A percentile compares a stretch with the other conserved stretches of the same genome.
phyloP scores from a whole-genome alignment of 164 flowering plant species.

The Malania oleifera region DNA sequence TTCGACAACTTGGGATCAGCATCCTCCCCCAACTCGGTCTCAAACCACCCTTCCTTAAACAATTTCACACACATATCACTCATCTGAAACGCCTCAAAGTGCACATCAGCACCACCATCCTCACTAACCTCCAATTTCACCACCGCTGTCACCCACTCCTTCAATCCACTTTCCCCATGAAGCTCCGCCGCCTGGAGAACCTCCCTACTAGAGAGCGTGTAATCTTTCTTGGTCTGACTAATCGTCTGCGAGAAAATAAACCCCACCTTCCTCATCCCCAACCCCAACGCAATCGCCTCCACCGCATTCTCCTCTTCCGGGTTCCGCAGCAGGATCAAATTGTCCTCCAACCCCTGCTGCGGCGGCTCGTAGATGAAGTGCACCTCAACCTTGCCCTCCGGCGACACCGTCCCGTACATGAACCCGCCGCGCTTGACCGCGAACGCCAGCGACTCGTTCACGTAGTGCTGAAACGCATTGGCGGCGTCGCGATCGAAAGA shows the following conservation, averaged over 20 bases:
- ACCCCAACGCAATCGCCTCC: conserved; percentile 56
- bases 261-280: conserved; percentile 66
- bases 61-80: conserved; percentile 81
- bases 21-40: conserved; percentile 43
- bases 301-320: conserved; percentile 57
- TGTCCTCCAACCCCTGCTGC: conserved; percentile 79
- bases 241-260: conserved; percentile 79
- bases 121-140: conserved; percentile 87
- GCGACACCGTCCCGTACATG: conserved; percentile 75
- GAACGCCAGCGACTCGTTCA: conserved; percentile 74
- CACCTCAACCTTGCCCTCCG: conserved; percentile 66
- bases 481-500: conserved; percentile 88
- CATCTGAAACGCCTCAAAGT: conserved; percentile 97
- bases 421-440: conserved; percentile 87
- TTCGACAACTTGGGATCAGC: conserved; percentile 76
- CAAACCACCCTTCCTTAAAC: conserved; percentile 90
- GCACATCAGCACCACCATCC: conserved; percentile 83
- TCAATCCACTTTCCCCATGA: conserved; percentile 72
- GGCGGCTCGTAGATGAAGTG: conserved; percentile 93
- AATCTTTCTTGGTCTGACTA: conserved; percentile 69
- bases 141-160: conserved; percentile 94
- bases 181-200: conserved; percentile 75
- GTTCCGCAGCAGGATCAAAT: conserved; percentile 55
- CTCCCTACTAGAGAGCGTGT: conserved; percentile 71
- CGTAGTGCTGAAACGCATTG: conserved; percentile 76